These are phyloP conservation scores for Coniochaeta pulveracea DNA, from an alignment of 2,329 filamentous ascomycete genomes.

Conservation along the genomic window DNA sequence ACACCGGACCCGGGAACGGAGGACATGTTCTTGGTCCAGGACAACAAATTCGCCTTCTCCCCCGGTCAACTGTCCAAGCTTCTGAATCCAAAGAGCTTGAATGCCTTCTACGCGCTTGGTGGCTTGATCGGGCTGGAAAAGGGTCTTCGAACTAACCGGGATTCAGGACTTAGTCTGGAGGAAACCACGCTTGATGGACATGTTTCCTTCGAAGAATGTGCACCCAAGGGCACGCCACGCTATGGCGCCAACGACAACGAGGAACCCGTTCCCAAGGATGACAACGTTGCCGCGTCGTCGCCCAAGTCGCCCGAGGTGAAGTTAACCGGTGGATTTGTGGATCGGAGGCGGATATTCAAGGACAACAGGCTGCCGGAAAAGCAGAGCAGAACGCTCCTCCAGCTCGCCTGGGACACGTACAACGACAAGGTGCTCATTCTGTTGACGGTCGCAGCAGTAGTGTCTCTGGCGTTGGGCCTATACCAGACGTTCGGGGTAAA, in stretches of 20 bases:
- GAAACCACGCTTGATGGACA: slow-evolving; percentile 52
- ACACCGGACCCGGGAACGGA: slow-evolving; percentile 62
- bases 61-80: slow-evolving; percentile 67
- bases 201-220: slow-evolving; percentile 57
- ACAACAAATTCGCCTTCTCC: slow-evolving; percentile 63
- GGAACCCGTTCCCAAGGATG: slow-evolving; percentile 15
- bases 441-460: slow-evolving; percentile 51
- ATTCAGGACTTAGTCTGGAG: slow-evolving; percentile 57
- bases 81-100: slow-evolving; percentile 66
- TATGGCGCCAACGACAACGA: slow-evolving; percentile 21
- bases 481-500: slow-evolving; percentile 51
- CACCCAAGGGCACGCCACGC: slow-evolving; percentile 22
- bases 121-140: slow-evolving; percentile 63
- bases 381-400: slow-evolving; percentile 48
- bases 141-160: slow-evolving; percentile 55
- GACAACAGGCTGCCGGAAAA: slow-evolving; percentile 52
- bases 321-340: slow-evolving; percentile 18
- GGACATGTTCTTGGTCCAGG: slow-evolving; percentile 52
- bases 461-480: slow-evolving; percentile 55
- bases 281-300: slow-evolving; percentile 5
- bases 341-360: slow-evolving; percentile 46
- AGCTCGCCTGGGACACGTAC: slow-evolving; percentile 55
- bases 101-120: slow-evolving; percentile 65
- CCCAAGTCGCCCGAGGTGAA: slow-evolving; percentile 6
- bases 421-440: slow-evolving; percentile 60